A percentile compares a stretch with the other conserved stretches of the same genome.
phyloP scores from a whole-genome alignment of 106 monocot species.

The Chionographis japonica region DNA sequence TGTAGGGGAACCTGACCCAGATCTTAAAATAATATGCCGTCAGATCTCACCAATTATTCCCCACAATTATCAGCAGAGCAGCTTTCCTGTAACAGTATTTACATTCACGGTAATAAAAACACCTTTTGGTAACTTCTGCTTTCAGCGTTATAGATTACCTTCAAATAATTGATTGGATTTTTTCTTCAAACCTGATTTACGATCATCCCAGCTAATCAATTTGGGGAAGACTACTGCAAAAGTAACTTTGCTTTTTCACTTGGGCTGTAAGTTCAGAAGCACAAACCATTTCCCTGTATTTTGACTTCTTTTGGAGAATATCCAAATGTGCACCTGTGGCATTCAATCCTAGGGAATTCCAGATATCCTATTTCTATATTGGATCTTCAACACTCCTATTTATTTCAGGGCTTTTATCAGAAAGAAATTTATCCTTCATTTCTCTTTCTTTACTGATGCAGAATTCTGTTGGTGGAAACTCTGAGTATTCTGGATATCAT shows the following conservation, averaged over 20 bases:
- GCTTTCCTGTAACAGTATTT: slow-evolving; percentile 81
- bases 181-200: background rate
- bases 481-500: slow-evolving; percentile 84
- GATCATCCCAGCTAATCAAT: slow-evolving; percentile 65
- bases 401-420: no score
- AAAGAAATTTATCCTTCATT: background rate
- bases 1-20: slow-evolving; percentile 87
- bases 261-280: slow-evolving; percentile 81
- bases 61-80: slow-evolving; percentile 87
- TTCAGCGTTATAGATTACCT: background rate
- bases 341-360: background rate
- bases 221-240: slow-evolving; percentile 57
- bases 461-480: slow-evolving; percentile 95
- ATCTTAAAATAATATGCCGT: slow-evolving; percentile 76
- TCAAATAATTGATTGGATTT: slow-evolving; percentile 2
- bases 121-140: background rate
- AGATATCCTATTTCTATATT: no score
- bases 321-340: background rate
- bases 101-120: slow-evolving; percentile 56
- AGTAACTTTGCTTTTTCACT: slow-evolving; percentile 81
- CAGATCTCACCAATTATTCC: slow-evolving; percentile 98
- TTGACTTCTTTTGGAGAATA: background rate
- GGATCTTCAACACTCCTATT: no score
- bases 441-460: slow-evolving; percentile 25
- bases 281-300: background rate